Conservation (phyloP, 2,329 filamentous ascomycete species). For the Aspergillus uvarum region DNA sequence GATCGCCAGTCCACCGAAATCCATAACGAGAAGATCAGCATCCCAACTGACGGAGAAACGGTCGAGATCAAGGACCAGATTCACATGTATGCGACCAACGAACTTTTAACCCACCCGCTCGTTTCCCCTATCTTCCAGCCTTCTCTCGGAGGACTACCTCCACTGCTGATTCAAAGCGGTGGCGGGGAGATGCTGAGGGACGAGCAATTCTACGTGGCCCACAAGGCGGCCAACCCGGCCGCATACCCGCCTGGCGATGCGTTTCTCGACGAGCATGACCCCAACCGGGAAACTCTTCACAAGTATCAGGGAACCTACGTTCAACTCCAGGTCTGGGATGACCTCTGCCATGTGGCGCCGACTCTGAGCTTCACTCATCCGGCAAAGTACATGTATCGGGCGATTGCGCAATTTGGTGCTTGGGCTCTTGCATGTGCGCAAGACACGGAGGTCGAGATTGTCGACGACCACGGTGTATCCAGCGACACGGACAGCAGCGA, state of each 20-base stretch:
- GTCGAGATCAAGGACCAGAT: slow-evolving; percentile 87
- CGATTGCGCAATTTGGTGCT: slow-evolving; percentile 87
- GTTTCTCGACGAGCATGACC: slow-evolving; percentile 63
- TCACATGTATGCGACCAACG: slow-evolving; percentile 82
- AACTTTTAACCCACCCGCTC: slow-evolving; percentile 78
- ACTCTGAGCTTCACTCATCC: slow-evolving; percentile 96
- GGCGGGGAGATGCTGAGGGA: slow-evolving; percentile 88
- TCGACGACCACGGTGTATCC: slow-evolving; percentile 75
- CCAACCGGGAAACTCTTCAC: slow-evolving; percentile 53
- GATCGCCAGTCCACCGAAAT: slow-evolving; percentile 14
- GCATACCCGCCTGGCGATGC: slow-evolving; percentile 70
- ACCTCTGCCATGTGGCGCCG: slow-evolving; percentile 86
- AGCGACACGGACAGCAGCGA: slow-evolving; percentile 28
- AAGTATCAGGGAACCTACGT: slow-evolving; percentile 83
- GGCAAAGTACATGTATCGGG: slow-evolving; percentile 93
- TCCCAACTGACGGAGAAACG: slow-evolving; percentile 68
- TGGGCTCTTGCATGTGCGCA: slow-evolving; percentile 87
- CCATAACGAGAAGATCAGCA: slow-evolving; percentile 13
- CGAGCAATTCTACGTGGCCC: slow-evolving; percentile 91
- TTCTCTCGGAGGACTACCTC: slow-evolving; percentile 84
- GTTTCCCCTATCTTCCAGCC: slow-evolving; percentile 88
- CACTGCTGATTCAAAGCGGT: slow-evolving; percentile 80
- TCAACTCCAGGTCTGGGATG: slow-evolving; percentile 93
- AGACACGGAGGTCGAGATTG: slow-evolving; percentile 73
- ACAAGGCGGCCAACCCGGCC: slow-evolving; percentile 84